Evolutionary conservation across 2,329 filamentous ascomycete genomes (phyloP), one percentile per base, ranked within the genome.

Genomic region (Coleophoma eucalyptorum): DNA sequence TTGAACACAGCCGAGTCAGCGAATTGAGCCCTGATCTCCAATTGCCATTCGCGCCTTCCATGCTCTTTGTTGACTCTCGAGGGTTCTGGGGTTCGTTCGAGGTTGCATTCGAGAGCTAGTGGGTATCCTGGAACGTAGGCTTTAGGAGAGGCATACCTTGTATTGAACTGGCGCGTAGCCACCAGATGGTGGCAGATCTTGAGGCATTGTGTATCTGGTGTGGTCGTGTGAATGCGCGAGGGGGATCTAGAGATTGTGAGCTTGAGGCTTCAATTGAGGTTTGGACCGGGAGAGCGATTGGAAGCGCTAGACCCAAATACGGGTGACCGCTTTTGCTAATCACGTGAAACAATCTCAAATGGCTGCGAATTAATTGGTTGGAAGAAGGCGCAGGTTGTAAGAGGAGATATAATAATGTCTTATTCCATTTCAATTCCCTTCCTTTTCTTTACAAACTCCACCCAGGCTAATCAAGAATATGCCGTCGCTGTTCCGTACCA

Each of bases 101-200:
- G 26, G 26, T 26, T 26, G 26, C 26, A 31, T 32, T 20, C 31
- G 8, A 26, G 10, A 37, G 32, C n/a, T 18, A 18, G 18, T 12
- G 13, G 11, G 43, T 18, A 3, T 7, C 10, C 15, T 20, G 2
- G 15, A 31, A 26, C 19, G 13, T 12, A 15, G 44, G 18, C 11
- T 11, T 19, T 20, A 31, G 20, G 43, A 41, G 46, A 34, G 54
- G 74, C 78, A 66, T 72, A 92, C 89, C 84, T 96, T 96, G 80
- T 97, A 99, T 76, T 99, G 94, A 60, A 99, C 87, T 72, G 93
- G 87, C 72, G 85, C 87, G 74, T 99, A 99, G 80, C 94, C 94
- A 78, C 93, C 94, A 67, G 75, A 72, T 64, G 94, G 94, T 77
- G 94, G 94, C 84, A 99, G 90, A 80, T 99, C 94, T 81, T 97